A percentile compares a stretch with the other conserved stretches of the same genome.
These are phyloP conservation scores for Wickerhamiella galacta DNA, from an alignment of 805 yeast genomes.

Conservation along the genomic window DNA sequence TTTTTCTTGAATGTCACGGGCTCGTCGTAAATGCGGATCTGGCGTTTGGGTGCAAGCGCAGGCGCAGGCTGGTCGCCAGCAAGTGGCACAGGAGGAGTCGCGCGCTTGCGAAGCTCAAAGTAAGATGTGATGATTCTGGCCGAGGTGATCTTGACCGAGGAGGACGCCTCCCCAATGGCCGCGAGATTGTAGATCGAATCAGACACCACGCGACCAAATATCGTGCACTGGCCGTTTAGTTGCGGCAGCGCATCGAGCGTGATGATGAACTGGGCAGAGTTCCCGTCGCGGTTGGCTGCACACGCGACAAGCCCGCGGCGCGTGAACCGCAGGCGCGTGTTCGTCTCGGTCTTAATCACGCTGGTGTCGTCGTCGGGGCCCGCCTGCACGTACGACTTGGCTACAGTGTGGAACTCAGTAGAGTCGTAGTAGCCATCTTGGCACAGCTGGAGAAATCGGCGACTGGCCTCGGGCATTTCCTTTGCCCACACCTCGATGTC, in stretches of 20 bases:
- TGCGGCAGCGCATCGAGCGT: neutral
- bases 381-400: neutral
- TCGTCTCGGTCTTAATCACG: neutral
- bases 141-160: no score
- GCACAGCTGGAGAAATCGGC: neutral
- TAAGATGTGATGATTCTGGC: no score
- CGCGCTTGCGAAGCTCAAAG: no score
- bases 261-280: neutral
- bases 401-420: neutral
- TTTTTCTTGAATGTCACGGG: no score
- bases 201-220: neutral
- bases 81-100: no score
- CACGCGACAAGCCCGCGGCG: neutral
- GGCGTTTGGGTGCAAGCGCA: no score
- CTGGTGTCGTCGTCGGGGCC: neutral
- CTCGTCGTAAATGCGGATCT: no score
- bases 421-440: neutral
- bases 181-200: neutral
- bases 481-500: neutral
- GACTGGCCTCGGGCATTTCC: neutral
- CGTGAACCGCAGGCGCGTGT: neutral
- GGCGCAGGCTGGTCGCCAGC: no score
- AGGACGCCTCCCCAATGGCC: no score
- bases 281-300: neutral
- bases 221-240: neutral